phyloP scores from a whole-genome alignment of 2,329 filamentous ascomycete species.

The Hypomyces perniciosus region DNA sequence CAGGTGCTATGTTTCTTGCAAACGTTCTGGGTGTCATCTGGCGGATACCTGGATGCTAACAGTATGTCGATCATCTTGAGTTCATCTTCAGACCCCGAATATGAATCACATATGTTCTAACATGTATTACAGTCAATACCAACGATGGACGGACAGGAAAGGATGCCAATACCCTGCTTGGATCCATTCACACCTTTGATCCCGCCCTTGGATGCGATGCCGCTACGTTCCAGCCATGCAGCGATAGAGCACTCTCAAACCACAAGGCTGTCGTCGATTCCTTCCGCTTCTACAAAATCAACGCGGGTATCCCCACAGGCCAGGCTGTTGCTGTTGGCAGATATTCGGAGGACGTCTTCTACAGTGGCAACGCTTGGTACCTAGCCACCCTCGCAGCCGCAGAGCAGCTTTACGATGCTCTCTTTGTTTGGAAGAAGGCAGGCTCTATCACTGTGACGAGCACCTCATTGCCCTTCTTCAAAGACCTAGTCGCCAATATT shows the following conservation, averaged over 20 bases:
- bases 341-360: conserved; percentile 69
- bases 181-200: conserved; percentile 64
- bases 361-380: conserved; percentile 77
- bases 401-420: conserved; percentile 71
- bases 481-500: conserved; percentile 53
- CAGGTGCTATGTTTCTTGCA: conserved; percentile 69
- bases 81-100: neutral
- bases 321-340: conserved; percentile 57
- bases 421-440: conserved; percentile 62
- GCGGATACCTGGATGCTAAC: conserved; percentile 62
- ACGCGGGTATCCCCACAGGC: conserved; percentile 56
- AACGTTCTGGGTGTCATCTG: conserved; percentile 60
- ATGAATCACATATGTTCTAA: neutral
- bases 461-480: conserved; percentile 66
- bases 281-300: conserved; percentile 67
- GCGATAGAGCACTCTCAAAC: conserved; percentile 61
- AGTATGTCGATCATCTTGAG: conserved; percentile 28
- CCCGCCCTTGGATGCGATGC: conserved; percentile 59
- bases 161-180: conserved; percentile 65
- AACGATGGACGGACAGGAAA: conserved; percentile 59
- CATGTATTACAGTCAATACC: conserved; percentile 39
- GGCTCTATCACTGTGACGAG: conserved; percentile 59
- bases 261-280: conserved; percentile 71
- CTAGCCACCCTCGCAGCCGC: conserved; percentile 70
- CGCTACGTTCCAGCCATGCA: conserved; percentile 73